Conservation (phyloP, 2,329 filamentous ascomycete genomes). For the Tolypocladium amazonense region DNA sequence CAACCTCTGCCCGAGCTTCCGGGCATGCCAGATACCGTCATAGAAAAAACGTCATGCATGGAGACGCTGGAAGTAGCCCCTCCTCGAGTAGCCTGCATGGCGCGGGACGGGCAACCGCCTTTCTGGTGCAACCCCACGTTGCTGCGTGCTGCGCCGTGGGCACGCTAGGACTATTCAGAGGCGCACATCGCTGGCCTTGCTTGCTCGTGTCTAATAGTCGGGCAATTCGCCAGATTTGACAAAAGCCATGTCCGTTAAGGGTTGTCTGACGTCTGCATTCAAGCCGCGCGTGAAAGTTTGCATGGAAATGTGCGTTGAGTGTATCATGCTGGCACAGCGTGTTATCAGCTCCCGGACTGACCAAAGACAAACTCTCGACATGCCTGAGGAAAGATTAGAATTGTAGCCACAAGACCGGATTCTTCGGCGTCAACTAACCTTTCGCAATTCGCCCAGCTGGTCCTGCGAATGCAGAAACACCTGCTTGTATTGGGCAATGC, state of each 20-base stretch:
- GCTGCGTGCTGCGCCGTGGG: background rate
- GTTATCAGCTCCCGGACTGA: background rate
- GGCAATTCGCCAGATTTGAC: background rate
- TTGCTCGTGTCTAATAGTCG: background rate
- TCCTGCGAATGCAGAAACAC: slow-evolving; percentile 77
- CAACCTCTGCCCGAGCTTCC: background rate
- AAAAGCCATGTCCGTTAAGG: background rate
- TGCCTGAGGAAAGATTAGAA: background rate
- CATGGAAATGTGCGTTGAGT: too few relatives aligned
- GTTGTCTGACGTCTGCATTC: background rate
- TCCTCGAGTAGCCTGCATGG: background rate
- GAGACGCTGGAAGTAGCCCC: background rate
- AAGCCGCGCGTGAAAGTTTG: background rate
- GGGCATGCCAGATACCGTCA: background rate
- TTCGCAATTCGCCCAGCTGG: slow-evolving; percentile 57
- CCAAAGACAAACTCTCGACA: slow-evolving; percentile 20
- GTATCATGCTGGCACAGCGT: too few relatives aligned
- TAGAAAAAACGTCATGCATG: background rate
- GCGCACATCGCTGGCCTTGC: background rate
- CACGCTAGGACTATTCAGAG: background rate
- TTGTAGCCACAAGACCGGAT: background rate
- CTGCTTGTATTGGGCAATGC: slow-evolving; percentile 73
- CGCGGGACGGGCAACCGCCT: background rate
- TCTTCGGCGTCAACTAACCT: slow-evolving; percentile 33
- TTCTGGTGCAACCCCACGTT: background rate